Evolutionary conservation across 2,329 filamentous ascomycete species (phyloP).

Genomic region (Myriangium duriaei): DNA sequence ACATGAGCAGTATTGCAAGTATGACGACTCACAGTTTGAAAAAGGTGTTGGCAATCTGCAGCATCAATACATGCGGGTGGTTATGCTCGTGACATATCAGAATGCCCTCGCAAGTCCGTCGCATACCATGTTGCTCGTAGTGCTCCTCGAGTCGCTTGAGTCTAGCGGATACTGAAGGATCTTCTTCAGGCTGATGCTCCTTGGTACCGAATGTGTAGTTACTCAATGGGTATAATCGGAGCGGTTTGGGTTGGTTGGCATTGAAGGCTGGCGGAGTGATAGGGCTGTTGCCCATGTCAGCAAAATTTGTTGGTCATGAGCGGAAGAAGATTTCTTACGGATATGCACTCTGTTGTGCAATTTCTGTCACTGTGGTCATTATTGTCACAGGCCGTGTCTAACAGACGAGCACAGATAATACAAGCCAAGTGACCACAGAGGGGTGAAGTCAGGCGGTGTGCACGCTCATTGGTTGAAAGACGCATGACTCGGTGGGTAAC

Average conservation of each 20-base stretch:
- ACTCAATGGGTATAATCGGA: conserved; percentile 84
- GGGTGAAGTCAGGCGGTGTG: too few species aligned
- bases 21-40: conserved; percentile 65
- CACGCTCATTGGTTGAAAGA: too few species aligned
- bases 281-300: too few species aligned
- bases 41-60: conserved; percentile 98
- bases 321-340: conserved; percentile 45
- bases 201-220: conserved; percentile 99
- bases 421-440: too few species aligned
- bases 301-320: too few species aligned
- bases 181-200: conserved; percentile 95
- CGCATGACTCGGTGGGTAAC: too few species aligned
- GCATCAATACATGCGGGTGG: conserved; percentile 95
- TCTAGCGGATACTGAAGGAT: conserved; percentile 85
- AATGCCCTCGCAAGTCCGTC: conserved; percentile 90
- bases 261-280: conserved; percentile 66
- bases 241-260: conserved; percentile 75
- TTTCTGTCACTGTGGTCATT: conserved; percentile 78
- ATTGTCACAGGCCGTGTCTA: neutral
- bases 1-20: neutral
- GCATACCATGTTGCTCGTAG: conserved; percentile 85
- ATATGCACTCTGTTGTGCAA: conserved; percentile 62
- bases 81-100: conserved; percentile 98
- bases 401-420: neutral
- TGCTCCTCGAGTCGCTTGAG: conserved; percentile 93